Percentiles rank a stretch among this genome's conserved stretches.
phyloP scores from a whole-genome alignment of 208 protist species.

The Naegleria gruberi region DNA sequence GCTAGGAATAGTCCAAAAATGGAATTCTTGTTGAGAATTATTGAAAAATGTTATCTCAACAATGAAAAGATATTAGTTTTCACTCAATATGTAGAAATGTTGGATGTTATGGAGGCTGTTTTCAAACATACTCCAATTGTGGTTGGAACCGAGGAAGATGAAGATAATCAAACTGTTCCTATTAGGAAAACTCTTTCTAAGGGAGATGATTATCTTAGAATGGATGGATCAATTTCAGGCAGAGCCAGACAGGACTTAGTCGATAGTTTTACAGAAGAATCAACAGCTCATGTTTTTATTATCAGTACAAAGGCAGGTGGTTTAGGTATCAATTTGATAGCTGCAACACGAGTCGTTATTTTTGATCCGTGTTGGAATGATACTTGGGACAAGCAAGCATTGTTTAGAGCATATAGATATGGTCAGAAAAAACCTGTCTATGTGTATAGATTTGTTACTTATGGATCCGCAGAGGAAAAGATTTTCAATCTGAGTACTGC shows the following conservation, averaged over 20 bases:
- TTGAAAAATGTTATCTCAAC: not conserved
- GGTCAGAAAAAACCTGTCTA: slow-evolving; percentile 74
- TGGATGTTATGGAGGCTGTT: slow-evolving; percentile 17
- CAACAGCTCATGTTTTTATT: slow-evolving; percentile 55
- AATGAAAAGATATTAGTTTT: slow-evolving; percentile 30
- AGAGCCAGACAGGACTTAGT: slow-evolving; percentile 51
- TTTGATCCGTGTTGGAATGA: slow-evolving; percentile 87
- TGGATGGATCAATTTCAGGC: slow-evolving; percentile 51
- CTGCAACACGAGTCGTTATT: slow-evolving; percentile 83
- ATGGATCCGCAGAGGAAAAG: slow-evolving; percentile 81
- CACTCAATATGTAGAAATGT: slow-evolving; percentile 26
- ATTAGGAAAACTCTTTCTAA: not conserved
- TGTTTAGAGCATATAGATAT: slow-evolving; percentile 81
- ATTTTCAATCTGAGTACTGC: slow-evolving; percentile 40
- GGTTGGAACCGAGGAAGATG: not conserved
- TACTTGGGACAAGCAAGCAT: slow-evolving; percentile 72
- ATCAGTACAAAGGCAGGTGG: slow-evolving; percentile 73
- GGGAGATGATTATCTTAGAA: slow-evolving; percentile 33
- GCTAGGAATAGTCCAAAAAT: slow-evolving; percentile 9
- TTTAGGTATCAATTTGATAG: slow-evolving; percentile 79
- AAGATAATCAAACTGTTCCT: not conserved
- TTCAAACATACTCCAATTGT: not conserved
- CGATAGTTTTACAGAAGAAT: slow-evolving; percentile 54
- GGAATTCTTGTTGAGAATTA: slow-evolving; percentile 23
- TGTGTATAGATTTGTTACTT: slow-evolving; percentile 79